These are phyloP conservation scores for Penicillium sp. DNA, from an alignment of 2,329 filamentous ascomycete species.

Conservation along the genomic window DNA sequence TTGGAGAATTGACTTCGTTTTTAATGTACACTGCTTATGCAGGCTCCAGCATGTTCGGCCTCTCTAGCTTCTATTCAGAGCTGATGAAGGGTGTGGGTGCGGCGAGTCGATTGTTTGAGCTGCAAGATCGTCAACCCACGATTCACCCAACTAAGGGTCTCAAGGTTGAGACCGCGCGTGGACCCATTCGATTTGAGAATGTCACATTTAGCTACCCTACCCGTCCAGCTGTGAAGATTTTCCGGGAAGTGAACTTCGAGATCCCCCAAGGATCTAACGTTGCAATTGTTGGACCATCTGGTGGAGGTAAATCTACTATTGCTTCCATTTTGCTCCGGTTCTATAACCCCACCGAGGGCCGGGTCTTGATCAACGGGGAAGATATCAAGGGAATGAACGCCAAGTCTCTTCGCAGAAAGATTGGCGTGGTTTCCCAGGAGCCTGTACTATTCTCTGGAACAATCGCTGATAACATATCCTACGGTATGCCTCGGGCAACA, in stretches of 20 bases:
- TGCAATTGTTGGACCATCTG: conserved; percentile 92
- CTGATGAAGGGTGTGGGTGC: conserved; percentile 98
- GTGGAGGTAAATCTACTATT: conserved; percentile 94
- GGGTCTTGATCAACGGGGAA: conserved; percentile 77
- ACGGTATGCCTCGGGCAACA: conserved; percentile 77
- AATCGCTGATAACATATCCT: conserved; percentile 81
- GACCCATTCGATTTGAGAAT: conserved; percentile 81
- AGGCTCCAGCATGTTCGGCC: conserved; percentile 82
- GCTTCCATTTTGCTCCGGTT: conserved; percentile 88
- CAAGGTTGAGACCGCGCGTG: conserved; percentile 78
- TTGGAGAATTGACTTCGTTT: conserved; percentile 93
- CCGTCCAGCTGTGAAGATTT: conserved; percentile 85
- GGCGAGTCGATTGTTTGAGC: conserved; percentile 90
- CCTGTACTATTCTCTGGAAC: conserved; percentile 84
- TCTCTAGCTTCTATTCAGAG: conserved; percentile 96
- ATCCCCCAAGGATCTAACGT: conserved; percentile 94
- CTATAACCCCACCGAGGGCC: conserved; percentile 76
- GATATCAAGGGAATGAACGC: conserved; percentile 86
- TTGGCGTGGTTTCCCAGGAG: conserved; percentile 93
- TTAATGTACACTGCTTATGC: conserved; percentile 96
- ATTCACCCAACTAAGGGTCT: conserved; percentile 83
- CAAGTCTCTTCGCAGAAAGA: conserved; percentile 86
- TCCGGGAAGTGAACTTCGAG: conserved; percentile 81
- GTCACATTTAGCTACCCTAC: conserved; percentile 92
- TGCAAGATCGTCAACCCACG: conserved; percentile 83